Percentiles rank a stretch among this genome's conserved stretches.
These are phyloP conservation scores for Chlorella vulgaris DNA, from an alignment of 139 green algal genomes.

Conservation along the genomic window DNA sequence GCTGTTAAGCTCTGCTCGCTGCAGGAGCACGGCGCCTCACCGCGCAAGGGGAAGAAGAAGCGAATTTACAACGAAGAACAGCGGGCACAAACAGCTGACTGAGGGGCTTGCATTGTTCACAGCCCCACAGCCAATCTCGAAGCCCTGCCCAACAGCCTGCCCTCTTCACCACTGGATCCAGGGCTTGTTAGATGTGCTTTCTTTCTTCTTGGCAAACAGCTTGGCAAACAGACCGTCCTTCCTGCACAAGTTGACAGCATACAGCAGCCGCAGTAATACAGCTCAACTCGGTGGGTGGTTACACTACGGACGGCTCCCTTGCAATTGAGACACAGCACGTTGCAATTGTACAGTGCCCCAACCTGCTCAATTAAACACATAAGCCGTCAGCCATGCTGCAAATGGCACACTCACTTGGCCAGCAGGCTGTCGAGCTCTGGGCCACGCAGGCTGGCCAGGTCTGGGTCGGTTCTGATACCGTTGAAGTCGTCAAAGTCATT, in stretches of 20 bases:
- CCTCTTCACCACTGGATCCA: conserved; percentile 52
- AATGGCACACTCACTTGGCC: conserved; percentile 40
- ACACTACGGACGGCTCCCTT: neutral
- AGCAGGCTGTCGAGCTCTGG: conserved; percentile 57
- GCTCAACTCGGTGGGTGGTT: too few species aligned
- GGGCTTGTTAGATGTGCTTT: conserved; percentile 33
- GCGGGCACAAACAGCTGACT: too few species aligned
- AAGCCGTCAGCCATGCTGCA: neutral
- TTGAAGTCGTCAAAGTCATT: conserved; percentile 46
- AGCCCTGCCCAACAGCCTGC: too few species aligned
- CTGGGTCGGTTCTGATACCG: conserved; percentile 55
- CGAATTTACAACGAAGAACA: neutral
- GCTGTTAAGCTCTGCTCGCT: neutral
- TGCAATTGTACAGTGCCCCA: too few species aligned
- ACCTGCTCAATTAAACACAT: neutral
- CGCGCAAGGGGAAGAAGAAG: neutral
- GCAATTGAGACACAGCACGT: neutral
- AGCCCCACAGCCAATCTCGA: neutral
- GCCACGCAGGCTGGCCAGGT: conserved; percentile 52
- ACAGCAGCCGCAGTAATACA: neutral
- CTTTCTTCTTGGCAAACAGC: conserved; percentile 43
- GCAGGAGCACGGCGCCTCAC: too few species aligned
- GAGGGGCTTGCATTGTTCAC: too few species aligned
- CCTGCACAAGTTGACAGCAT: conserved; percentile 11
- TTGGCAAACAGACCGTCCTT: conserved; percentile 40